Percentiles rank a stretch among this genome's conserved stretches.
These are phyloP conservation scores for Lunularia cruciata DNA, from an alignment of 225 moss, liverwort and hornwort species.

Conservation along the genomic window DNA sequence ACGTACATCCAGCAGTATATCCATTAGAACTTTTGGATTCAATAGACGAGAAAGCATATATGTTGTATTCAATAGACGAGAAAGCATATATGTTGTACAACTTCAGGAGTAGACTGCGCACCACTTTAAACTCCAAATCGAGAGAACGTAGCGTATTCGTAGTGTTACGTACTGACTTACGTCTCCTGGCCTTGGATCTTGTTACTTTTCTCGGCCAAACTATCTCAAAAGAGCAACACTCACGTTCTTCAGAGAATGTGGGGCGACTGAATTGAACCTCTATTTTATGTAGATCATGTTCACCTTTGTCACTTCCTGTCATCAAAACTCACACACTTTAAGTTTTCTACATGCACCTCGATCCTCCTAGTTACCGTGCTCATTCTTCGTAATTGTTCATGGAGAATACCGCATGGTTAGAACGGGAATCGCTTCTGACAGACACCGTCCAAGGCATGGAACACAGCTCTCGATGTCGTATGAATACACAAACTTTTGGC, in stretches of 20 bases:
- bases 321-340: not conserved
- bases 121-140: no score
- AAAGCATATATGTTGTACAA: not conserved
- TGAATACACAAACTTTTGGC: not conserved
- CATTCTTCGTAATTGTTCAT: not conserved
- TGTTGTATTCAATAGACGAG: no score
- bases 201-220: not conserved
- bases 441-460: no score
- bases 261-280: no score
- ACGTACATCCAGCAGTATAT: no score
- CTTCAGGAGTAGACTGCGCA: no score
- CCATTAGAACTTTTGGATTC: no score
- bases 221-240: no score
- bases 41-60: not conserved
- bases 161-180: not conserved
- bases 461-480: not conserved
- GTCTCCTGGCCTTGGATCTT: not conserved
- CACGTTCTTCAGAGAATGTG: no score
- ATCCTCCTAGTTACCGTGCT: not conserved
- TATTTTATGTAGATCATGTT: no score
- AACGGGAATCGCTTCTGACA: no score
- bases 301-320: not conserved
- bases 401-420: not conserved
- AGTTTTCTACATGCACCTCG: not conserved
- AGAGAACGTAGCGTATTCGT: no score